These are phyloP conservation scores for Schwanniomyces yamadae DNA, from an alignment of 805 yeast genomes.

Conservation along the genomic window DNA sequence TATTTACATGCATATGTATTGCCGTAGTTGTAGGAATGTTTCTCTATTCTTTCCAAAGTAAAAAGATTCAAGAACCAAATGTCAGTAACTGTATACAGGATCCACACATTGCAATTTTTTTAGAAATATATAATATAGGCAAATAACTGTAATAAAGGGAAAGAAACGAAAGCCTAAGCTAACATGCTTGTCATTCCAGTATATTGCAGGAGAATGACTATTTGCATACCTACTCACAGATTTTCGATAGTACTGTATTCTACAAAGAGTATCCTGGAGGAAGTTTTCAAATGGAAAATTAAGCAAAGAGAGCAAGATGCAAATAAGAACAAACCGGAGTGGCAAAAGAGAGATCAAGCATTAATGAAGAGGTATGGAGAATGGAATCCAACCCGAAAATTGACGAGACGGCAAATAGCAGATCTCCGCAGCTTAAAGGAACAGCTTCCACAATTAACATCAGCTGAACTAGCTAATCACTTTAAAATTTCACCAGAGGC, in stretches of 20 bases:
- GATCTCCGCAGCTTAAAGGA: constrained; percentile 57
- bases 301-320: constrained; percentile 37
- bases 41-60: no score
- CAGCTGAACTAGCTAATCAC: constrained; percentile 57
- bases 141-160: no score
- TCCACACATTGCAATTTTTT: no score
- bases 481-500: constrained; percentile 81
- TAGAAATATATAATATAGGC: neutral
- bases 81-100: no score
- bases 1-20: no score
- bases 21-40: no score
- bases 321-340: constrained; percentile 42
- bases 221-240: no score
- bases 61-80: no score
- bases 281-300: constrained; percentile 14
- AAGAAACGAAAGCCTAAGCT: no score
- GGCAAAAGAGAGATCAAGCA: constrained; percentile 71
- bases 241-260: neutral
- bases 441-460: constrained; percentile 58
- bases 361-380: constrained; percentile 58
- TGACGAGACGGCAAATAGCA: constrained; percentile 69
- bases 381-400: constrained; percentile 67
- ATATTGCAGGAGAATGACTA: no score
- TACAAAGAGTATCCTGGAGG: constrained; percentile 5
- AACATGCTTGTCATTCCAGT: no score